Evolutionary conservation across 2,329 filamentous ascomycete species (phyloP).

Genomic region (Talaromyces sp.): DNA sequence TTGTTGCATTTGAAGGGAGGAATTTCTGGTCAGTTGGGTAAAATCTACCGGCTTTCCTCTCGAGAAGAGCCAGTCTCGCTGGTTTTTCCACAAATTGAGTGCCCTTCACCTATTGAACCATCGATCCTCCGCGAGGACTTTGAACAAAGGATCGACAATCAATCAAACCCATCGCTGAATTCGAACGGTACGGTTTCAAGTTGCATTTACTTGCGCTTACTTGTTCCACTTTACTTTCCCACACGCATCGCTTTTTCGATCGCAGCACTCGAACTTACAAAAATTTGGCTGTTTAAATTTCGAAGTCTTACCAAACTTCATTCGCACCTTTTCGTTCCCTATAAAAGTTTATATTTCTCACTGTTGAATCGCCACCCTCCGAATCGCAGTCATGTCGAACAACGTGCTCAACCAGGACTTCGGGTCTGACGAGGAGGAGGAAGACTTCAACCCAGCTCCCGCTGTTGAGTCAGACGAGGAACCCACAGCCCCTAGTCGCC

Average conservation of each 20-base stretch:
- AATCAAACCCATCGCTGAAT: background rate
- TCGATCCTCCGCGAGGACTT: background rate
- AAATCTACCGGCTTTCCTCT: background rate
- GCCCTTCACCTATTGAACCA: background rate
- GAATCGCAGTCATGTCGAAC: constrained; percentile 25
- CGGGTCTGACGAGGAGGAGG: constrained; percentile 65
- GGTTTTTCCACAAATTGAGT: background rate
- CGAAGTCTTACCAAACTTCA: background rate
- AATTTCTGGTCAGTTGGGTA: background rate
- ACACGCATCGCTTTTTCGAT: background rate
- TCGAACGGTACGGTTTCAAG: background rate
- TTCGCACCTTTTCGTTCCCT: background rate
- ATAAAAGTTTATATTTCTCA: background rate
- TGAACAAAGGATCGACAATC: background rate
- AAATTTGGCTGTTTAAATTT: background rate
- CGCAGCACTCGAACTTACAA: background rate
- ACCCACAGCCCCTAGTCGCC: constrained; percentile 30
- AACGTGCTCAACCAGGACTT: constrained; percentile 48
- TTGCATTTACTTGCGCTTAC: background rate
- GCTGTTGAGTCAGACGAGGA: constrained; percentile 64
- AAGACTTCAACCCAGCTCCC: constrained; percentile 81
- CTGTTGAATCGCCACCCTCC: background rate
- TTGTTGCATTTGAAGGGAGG: background rate
- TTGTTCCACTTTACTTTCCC: background rate
- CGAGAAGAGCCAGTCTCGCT: background rate